phyloP scores from a whole-genome alignment of 176 grass and related monocot genomes.

The Hsuehochloa calcarea region DNA sequence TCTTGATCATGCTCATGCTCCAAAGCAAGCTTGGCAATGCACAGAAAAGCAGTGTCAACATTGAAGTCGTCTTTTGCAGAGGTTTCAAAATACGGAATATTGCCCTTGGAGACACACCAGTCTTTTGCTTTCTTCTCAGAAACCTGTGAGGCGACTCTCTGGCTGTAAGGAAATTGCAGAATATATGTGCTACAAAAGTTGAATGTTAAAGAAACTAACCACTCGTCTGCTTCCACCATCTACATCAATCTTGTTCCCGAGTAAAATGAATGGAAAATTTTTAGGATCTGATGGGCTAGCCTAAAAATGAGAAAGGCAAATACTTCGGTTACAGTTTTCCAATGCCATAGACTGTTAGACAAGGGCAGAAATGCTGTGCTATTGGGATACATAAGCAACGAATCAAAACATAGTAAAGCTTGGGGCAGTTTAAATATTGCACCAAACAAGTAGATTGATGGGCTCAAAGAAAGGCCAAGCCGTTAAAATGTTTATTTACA shows the following conservation, averaged over 20 bases:
- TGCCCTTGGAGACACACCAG: conserved; percentile 82
- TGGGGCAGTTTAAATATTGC: neutral
- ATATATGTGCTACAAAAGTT: neutral
- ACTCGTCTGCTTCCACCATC: conserved; percentile 78
- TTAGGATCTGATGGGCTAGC: conserved; percentile 66
- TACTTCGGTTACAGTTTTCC: conserved; percentile 8
- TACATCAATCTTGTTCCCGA: conserved; percentile 92
- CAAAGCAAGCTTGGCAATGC: conserved; percentile 77
- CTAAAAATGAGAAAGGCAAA: conserved; percentile 31
- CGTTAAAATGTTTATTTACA: neutral
- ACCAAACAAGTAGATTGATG: neutral
- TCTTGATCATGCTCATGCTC: conserved; percentile 78
- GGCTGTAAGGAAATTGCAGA: neutral
- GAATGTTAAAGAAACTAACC: conserved; percentile 38
- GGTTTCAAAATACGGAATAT: conserved; percentile 90
- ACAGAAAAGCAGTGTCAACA: conserved; percentile 81
- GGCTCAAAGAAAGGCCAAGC: neutral
- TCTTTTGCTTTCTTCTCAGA: conserved; percentile 89
- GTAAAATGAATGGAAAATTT: conserved; percentile 82
- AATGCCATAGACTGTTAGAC: neutral
- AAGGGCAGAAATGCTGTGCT: neutral
- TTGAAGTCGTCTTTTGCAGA: conserved; percentile 93
- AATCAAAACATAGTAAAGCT: neutral
- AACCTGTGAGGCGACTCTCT: conserved; percentile 39
- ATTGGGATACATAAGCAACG: neutral